Percentiles rank a stretch among this genome's conserved stretches.
Evolutionary conservation across 208 protist species (phyloP).

Genomic region (Trypanosoma grayi): DNA sequence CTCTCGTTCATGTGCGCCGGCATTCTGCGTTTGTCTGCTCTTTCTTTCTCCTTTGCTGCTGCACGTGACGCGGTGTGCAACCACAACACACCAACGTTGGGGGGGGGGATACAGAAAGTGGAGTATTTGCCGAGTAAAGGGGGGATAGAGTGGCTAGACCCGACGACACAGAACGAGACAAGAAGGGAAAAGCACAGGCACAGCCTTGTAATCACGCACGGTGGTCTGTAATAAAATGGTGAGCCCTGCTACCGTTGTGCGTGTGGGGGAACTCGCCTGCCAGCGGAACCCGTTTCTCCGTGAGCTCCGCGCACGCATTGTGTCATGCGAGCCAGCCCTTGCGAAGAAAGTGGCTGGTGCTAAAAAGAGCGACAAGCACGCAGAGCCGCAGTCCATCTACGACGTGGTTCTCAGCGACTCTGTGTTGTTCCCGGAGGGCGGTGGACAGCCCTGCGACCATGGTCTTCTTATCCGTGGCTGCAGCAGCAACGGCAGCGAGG

Average conservation of each 20-base stretch:
- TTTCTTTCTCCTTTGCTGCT: not conserved
- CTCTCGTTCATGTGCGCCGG: conserved; percentile 1
- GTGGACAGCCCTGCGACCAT: conserved; percentile 86
- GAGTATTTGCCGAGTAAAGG: too few relatives aligned
- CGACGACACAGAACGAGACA: too few relatives aligned
- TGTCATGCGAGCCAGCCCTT: conserved; percentile 42
- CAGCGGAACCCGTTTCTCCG: conserved; percentile 67
- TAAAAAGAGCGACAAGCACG: conserved; percentile 18
- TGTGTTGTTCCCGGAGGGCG: conserved; percentile 87
- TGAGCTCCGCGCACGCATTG: conserved; percentile 52
- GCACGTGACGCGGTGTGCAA: too few relatives aligned
- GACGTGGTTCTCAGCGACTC: conserved; percentile 75
- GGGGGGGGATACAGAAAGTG: too few relatives aligned
- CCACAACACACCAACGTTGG: too few relatives aligned
- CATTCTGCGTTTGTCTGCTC: not conserved
- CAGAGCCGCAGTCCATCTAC: conserved; percentile 21
- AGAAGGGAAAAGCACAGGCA: too few relatives aligned
- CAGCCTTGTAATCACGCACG: too few relatives aligned
- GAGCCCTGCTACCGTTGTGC: conserved; percentile 21
- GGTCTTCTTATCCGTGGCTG: conserved; percentile 34
- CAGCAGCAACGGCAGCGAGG: not conserved
- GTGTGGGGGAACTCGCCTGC: conserved; percentile 75
- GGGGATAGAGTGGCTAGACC: too few relatives aligned
- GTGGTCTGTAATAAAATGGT: too few relatives aligned
- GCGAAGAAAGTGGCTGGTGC: not conserved